Evolutionary conservation across 345 rosid species (phyloP).

Genomic region (Brassica carinata): DNA sequence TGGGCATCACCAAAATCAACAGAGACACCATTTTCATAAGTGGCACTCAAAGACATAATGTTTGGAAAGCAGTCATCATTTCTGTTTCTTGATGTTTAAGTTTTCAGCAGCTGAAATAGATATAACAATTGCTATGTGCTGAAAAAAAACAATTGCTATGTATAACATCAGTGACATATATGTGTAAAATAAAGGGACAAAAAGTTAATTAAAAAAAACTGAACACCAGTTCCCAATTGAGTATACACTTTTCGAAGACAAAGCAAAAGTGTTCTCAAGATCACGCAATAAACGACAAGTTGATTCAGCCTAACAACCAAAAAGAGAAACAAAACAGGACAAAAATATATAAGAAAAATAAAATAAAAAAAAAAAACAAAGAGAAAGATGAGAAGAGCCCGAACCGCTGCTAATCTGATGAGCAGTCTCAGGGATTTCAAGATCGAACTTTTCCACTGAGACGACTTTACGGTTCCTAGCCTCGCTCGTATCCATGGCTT

Average conservation of each 20-base stretch:
- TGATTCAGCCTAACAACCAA: background rate
- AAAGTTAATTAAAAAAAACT: constrained; percentile 7
- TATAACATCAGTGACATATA: constrained; percentile 11
- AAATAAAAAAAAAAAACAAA: background rate
- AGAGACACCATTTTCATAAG: background rate
- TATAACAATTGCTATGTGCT: background rate
- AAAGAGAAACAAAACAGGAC: background rate
- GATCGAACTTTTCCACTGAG: constrained; percentile 33
- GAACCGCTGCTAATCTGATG: constrained; percentile 84
- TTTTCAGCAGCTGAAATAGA: constrained; percentile 12
- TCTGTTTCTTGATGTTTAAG: background rate
- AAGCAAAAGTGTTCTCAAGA: constrained; percentile 1
- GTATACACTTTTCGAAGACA: background rate
- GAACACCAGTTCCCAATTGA: background rate
- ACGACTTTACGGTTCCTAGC: constrained; percentile 34
- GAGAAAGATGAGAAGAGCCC: constrained; percentile 8
- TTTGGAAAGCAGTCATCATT: background rate
- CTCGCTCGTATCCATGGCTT: constrained; percentile 36
- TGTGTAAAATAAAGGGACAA: background rate
- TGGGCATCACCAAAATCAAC: background rate
- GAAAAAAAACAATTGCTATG: background rate
- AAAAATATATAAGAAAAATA: background rate
- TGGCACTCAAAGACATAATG: too few relatives aligned
- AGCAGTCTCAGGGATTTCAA: constrained; percentile 73
- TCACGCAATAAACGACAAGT: constrained; percentile 32